Evolutionary conservation across 352 stramenopile genomes (phyloP), one percentile per base, ranked within the genome.

Genomic region (Thalassiosira mediterranea): DNA sequence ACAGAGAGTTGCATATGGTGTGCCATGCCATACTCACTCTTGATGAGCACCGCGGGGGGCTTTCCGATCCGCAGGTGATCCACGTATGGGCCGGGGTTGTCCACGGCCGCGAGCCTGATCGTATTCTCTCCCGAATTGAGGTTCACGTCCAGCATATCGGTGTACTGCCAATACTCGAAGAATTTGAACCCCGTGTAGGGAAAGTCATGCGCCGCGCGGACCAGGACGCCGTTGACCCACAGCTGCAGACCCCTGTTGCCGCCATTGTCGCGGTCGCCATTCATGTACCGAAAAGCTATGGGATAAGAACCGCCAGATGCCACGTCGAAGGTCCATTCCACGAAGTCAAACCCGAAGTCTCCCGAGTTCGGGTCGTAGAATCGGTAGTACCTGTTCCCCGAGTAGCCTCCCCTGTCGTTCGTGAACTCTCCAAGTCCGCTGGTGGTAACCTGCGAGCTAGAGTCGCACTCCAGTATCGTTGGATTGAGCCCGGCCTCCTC

Each of bases 21-120:
- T n/a, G n/a, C n/a, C n/a, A n/a, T n/a, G 10, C 8, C n/a, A n/a
- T 44, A 10, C n/a, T 44, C 37, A 44, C n/a, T n/a, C n/a, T 53
- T 53, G 15, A 53, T 53, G 31, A 37, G 68, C 63, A 23, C 44
- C 7, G 37, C 37, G 8, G 68, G 58, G 46, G 69, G 69, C 31
- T 77, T 80, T 1, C 79, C 79, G 13, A 87, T 26, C 0, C 73
- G 19, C 23, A 87, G 58, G 58, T 84, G 75, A 76, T 87, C 79
- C 47, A 87, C 84, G 34, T 82, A 68, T 10, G 73, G 73, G 21
- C 72, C 72, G 19, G 34, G 56, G 53, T 71, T 51, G 37, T 78
- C 48, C 46, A 72, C 59, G 0, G 49, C n/a, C 3, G 62, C 0
- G 29, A 85, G 49, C 51, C 70, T 82, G 54, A 86, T 75, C 0